Percentiles rank a stretch among this genome's conserved stretches.
phyloP scores from a whole-genome alignment of 495 filamentous ascomycete genomes.

The Ascobolus immersus region DNA sequence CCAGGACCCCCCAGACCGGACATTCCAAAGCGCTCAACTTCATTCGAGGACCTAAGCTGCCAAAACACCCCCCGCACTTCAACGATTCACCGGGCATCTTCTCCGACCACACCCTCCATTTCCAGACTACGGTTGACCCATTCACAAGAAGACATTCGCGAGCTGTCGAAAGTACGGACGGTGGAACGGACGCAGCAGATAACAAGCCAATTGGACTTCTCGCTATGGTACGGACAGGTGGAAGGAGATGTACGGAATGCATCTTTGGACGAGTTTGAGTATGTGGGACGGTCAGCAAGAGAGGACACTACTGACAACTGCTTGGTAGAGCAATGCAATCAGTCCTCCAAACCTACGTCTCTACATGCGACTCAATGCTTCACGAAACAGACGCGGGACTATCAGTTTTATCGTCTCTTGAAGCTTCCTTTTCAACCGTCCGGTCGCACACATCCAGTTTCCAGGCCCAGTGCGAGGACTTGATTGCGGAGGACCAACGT shows the following conservation, averaged over 20 bases:
- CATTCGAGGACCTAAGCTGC: too few relatives aligned
- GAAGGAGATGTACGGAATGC: conserved; percentile 45
- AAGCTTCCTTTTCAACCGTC: conserved; percentile 60
- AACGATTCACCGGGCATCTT: too few relatives aligned
- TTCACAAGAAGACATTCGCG: too few relatives aligned
- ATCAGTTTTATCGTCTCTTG: conserved; percentile 43
- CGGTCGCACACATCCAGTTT: conserved; percentile 77
- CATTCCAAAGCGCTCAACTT: too few relatives aligned
- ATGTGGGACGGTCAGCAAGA: conserved; percentile 14
- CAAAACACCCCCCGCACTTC: too few relatives aligned
- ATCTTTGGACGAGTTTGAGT: conserved; percentile 71
- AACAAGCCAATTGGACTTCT: conserved; percentile 32
- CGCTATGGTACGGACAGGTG: conserved; percentile 33
- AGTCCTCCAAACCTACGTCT: conserved; percentile 40
- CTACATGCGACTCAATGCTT: conserved; percentile 56
- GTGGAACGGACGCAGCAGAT: conserved; percentile 7
- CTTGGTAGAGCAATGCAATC: conserved; percentile 14
- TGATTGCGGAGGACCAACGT: conserved; percentile 52
- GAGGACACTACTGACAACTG: conserved; percentile 1
- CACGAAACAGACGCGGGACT: conserved; percentile 46
- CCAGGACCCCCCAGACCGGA: too few relatives aligned
- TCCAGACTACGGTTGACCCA: too few relatives aligned
- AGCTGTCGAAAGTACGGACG: too few relatives aligned
- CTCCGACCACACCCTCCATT: too few relatives aligned
- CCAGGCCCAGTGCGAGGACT: conserved; percentile 66